These are phyloP conservation scores for Groenewaldozyma tartarivorans DNA, from an alignment of 805 yeast species.

Conservation along the genomic window DNA sequence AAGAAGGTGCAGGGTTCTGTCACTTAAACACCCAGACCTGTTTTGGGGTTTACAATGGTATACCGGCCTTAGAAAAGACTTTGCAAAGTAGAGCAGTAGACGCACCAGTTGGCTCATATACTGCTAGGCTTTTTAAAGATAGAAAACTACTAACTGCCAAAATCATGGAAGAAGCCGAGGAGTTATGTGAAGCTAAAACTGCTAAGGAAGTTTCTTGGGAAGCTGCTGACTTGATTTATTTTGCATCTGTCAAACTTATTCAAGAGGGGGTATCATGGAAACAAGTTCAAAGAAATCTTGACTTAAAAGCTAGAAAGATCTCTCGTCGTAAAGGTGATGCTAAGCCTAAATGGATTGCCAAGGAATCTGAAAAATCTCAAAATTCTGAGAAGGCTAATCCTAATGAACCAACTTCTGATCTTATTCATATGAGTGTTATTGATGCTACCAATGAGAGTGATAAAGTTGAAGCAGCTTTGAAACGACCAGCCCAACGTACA, in stretches of 20 bases:
- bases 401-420: slow-evolving; percentile 10
- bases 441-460: slow-evolving; percentile 31
- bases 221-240: slow-evolving; percentile 81
- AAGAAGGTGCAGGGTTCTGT: slow-evolving; percentile 84
- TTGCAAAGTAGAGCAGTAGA: slow-evolving; percentile 48
- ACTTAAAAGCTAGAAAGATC: slow-evolving; percentile 73
- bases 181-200: slow-evolving; percentile 71
- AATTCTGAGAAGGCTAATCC: slow-evolving; percentile 8
- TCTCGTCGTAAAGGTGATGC: slow-evolving; percentile 96
- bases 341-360: slow-evolving; percentile 59
- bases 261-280: slow-evolving; percentile 68
- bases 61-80: slow-evolving; percentile 57
- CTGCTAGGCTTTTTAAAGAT: slow-evolving; percentile 78
- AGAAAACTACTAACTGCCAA: slow-evolving; percentile 64
- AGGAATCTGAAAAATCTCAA: slow-evolving; percentile 15
- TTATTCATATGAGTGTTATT: slow-evolving; percentile 43
- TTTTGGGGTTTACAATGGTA: slow-evolving; percentile 63
- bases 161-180: slow-evolving; percentile 94
- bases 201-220: slow-evolving; percentile 84
- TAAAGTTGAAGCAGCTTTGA: slow-evolving; percentile 53
- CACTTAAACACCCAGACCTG: slow-evolving; percentile 78
- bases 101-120: slow-evolving; percentile 93
- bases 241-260: slow-evolving; percentile 55
- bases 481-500: slow-evolving; percentile 93
- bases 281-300: slow-evolving; percentile 79